Evolutionary conservation across 139 green algal genomes (phyloP).

Genomic region (Astrephomene gubernaculifera): DNA sequence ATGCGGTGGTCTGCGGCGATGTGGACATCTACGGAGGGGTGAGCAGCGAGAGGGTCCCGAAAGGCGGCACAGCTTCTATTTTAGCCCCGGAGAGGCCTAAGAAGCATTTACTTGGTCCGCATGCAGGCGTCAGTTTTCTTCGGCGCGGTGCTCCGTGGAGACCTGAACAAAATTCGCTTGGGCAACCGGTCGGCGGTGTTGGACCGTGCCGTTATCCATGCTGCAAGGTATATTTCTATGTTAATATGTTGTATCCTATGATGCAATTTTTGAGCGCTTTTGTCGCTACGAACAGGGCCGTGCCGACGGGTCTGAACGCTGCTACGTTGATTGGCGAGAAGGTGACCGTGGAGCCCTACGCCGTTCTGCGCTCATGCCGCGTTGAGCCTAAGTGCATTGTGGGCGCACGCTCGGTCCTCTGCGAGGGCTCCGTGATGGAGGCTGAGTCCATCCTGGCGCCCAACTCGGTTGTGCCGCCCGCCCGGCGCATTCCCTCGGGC

Average conservation of each 20-base stretch:
- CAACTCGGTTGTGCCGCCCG: conserved; percentile 87
- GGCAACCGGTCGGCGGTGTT: conserved; percentile 78
- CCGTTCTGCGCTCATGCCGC: conserved; percentile 79
- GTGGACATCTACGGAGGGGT: conserved; percentile 89
- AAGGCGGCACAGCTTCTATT: neutral
- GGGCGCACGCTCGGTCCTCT: conserved; percentile 81
- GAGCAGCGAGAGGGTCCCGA: neutral
- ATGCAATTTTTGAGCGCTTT: neutral
- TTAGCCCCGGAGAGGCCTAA: neutral
- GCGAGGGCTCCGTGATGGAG: conserved; percentile 87
- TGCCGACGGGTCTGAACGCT: conserved; percentile 86
- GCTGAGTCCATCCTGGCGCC: conserved; percentile 79
- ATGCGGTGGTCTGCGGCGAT: conserved; percentile 86
- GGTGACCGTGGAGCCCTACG: conserved; percentile 87
- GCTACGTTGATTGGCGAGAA: conserved; percentile 80
- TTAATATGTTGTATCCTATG: neutral
- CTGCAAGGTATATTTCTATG: conserved; percentile 71
- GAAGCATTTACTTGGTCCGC: neutral
- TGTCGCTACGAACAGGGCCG: conserved; percentile 41
- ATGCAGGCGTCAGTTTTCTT: conserved; percentile 88
- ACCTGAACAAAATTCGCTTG: conserved; percentile 90
- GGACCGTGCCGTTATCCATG: conserved; percentile 90
- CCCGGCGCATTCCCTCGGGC: conserved; percentile 80
- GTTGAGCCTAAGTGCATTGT: conserved; percentile 77
- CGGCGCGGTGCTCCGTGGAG: conserved; percentile 85